A percentile compares a stretch with the other conserved stretches of the same genome.
phyloP scores from a whole-genome alignment of 2,329 filamentous ascomycete species.

The Clonostachys sp. region DNA sequence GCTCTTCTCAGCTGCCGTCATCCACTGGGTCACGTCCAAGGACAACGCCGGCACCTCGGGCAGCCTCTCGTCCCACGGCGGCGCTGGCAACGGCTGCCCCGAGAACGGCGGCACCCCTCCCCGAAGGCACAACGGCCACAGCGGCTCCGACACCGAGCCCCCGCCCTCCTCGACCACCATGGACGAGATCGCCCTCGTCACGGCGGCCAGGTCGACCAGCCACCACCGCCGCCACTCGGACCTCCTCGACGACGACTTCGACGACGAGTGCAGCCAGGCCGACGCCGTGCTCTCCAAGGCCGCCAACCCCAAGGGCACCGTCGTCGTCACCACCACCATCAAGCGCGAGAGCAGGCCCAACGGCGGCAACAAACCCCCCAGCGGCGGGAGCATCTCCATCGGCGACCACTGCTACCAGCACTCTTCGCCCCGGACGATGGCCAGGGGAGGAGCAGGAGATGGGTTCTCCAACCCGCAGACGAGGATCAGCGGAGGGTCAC shows the following conservation, averaged over 20 bases:
- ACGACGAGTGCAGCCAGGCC: conserved; percentile 2
- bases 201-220: conserved; percentile 7
- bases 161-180: conserved; percentile 7
- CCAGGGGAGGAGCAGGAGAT: background rate
- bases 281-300: background rate
- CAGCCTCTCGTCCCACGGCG: conserved; percentile 7
- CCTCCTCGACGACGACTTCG: conserved; percentile 7
- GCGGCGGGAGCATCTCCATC: conserved; percentile 1
- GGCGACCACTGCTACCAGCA: background rate
- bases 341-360: conserved; percentile 21
- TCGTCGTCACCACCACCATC: conserved; percentile 31
- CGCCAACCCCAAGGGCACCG: conserved; percentile 4
- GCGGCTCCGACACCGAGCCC: background rate
- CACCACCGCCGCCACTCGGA: conserved; percentile 7
- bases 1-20: conserved; percentile 54
- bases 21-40: conserved; percentile 54
- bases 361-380: background rate
- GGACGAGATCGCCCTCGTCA: conserved; percentile 15
- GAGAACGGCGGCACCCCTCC: background rate
- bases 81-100: background rate
- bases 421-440: background rate
- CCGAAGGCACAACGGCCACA: background rate
- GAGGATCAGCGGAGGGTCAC: conserved; percentile 13
- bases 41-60: conserved; percentile 30
- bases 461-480: conserved; percentile 9